phyloP scores from a whole-genome alignment of 2,329 filamentous ascomycete species.

The Colletotrichum echinochloae region DNA sequence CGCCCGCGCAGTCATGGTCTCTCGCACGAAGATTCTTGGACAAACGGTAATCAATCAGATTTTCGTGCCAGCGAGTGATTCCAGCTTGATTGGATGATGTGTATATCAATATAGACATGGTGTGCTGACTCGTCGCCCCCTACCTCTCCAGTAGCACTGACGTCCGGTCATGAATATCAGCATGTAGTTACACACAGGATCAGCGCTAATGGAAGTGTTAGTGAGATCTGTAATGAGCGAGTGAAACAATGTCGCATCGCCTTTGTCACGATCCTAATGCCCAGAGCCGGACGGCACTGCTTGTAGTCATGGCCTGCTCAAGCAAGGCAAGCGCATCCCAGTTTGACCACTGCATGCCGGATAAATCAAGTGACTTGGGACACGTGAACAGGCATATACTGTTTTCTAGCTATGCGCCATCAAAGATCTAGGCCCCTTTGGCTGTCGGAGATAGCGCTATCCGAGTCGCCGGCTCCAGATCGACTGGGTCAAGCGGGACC shows the following conservation, averaged over 20 bases:
- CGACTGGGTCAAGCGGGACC: neutral
- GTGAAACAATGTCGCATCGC: neutral
- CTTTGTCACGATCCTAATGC: neutral
- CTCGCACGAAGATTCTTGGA: neutral
- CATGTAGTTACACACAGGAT: too few species aligned
- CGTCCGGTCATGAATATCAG: neutral
- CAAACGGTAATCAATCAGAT: neutral
- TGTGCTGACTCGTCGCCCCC: neutral
- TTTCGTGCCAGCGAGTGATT: neutral
- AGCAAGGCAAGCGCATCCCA: neutral
- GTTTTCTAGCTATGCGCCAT: neutral
- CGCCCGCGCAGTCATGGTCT: neutral
- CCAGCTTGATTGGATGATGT: neutral
- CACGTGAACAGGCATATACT: neutral
- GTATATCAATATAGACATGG: neutral
- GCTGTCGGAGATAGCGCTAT: neutral
- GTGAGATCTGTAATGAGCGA: neutral
- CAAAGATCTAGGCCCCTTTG: neutral
- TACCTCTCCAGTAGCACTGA: neutral
- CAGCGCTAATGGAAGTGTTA: too few species aligned
- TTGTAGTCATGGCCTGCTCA: neutral
- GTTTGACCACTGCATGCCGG: neutral
- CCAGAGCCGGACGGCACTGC: neutral
- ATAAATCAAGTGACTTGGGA: neutral
- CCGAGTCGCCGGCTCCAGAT: neutral